These are phyloP conservation scores for Amorphotheca resinae DNA, from an alignment of 495 filamentous ascomycete species.

Conservation along the genomic window DNA sequence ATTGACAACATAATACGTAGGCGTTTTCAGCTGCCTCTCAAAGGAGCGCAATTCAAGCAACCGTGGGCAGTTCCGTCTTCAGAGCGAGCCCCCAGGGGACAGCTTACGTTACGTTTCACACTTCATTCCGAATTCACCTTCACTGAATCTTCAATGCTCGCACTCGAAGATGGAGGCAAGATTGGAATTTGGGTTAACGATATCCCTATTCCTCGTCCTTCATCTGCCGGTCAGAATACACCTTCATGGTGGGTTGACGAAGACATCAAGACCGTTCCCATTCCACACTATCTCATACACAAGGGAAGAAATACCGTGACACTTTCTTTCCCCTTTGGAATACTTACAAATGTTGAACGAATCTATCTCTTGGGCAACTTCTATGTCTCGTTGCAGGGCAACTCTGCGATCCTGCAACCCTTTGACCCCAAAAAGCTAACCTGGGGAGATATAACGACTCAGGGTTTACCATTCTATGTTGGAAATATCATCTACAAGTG, in stretches of 20 bases:
- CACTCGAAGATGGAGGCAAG: constrained; percentile 12
- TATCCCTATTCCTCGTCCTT: neutral
- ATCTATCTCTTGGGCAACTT: constrained; percentile 19
- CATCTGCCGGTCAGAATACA: neutral
- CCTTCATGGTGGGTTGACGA: constrained; percentile 20
- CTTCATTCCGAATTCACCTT: constrained; percentile 8
- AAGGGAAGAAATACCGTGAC: constrained; percentile 8
- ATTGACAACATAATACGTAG: constrained; percentile 19
- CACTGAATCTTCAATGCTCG: constrained; percentile 1
- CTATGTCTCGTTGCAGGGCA: constrained; percentile 5
- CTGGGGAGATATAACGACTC: constrained; percentile 13
- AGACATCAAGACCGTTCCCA: constrained; percentile 8
- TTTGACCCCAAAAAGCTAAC: constrained; percentile 1
- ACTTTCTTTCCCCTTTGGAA: constrained; percentile 12
- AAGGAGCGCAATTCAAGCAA: constrained; percentile 12
- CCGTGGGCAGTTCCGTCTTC: constrained; percentile 14
- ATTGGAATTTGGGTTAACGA: constrained; percentile 11
- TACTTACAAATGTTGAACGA: constrained; percentile 21
- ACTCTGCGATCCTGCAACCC: constrained; percentile 1
- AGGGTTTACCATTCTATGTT: constrained; percentile 21
- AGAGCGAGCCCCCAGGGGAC: constrained; percentile 6
- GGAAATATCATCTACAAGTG: constrained; percentile 19
- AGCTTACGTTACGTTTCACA: constrained; percentile 4
- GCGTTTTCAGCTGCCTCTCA: constrained; percentile 11
- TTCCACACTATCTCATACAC: constrained; percentile 6